Evolutionary conservation across 225 moss, liverwort and hornwort genomes (phyloP).

Genomic region (Pseudoscleropodium purum): DNA sequence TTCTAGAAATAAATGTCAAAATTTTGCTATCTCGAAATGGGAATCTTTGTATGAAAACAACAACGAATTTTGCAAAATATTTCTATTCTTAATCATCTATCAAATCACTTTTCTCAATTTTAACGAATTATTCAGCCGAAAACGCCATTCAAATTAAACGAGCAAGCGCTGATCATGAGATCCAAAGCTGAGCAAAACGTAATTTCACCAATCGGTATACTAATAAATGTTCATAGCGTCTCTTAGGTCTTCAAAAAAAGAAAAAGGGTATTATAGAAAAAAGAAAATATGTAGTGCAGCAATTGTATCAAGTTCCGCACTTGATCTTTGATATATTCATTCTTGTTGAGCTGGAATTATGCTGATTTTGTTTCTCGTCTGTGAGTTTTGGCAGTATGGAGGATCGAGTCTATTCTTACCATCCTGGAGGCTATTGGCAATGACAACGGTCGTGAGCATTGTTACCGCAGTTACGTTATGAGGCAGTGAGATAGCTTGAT

Average conservation of each 20-base stretch:
- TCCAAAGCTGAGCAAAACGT: neutral
- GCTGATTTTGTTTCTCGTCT: neutral
- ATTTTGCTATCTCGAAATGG: no score
- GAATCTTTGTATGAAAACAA: neutral
- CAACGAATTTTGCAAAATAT: neutral
- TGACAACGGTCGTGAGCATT: neutral
- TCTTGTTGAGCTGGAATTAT: neutral
- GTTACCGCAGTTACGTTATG: neutral
- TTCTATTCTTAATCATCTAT: neutral
- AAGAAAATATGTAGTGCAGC: neutral
- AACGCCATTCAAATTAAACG: no score
- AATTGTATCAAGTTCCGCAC: neutral
- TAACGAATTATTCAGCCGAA: accelerated
- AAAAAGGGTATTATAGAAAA: neutral
- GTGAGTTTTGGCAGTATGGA: neutral
- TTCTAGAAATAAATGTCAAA: no score
- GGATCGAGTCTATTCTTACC: neutral
- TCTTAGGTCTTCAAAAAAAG: neutral
- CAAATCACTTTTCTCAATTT: accelerated
- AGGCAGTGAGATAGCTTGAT: neutral
- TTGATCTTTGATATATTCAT: no score
- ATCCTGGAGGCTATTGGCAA: neutral
- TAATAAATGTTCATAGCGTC: neutral
- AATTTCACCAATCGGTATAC: no score
- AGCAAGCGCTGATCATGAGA: no score